phyloP scores from a whole-genome alignment of 148 eudicot species.

The Chenopodium formosanum region DNA sequence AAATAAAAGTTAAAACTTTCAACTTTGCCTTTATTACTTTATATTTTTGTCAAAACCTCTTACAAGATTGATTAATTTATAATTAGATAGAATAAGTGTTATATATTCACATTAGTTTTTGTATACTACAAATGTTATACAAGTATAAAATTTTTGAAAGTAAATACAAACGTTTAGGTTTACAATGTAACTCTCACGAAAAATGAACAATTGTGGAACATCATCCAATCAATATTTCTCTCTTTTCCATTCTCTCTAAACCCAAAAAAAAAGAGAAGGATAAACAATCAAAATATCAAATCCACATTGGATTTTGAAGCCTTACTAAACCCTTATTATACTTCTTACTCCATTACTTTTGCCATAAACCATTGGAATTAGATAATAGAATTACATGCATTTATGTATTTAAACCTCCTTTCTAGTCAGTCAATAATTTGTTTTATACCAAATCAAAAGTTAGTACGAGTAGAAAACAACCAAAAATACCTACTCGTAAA shows the following conservation, averaged over 20 bases:
- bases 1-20: too few relatives aligned
- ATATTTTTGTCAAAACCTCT: too few relatives aligned
- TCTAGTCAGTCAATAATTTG: constrained; percentile 15
- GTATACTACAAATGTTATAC: too few relatives aligned
- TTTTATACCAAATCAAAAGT: not conserved
- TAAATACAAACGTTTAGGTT: too few relatives aligned
- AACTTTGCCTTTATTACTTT: too few relatives aligned
- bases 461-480: not conserved
- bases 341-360: not conserved
- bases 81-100: too few relatives aligned
- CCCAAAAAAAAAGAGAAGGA: not conserved
- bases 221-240: not conserved
- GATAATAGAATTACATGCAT: not conserved
- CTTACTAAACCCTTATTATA: constrained; percentile 3
- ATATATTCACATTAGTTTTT: too few relatives aligned
- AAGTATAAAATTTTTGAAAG: too few relatives aligned
- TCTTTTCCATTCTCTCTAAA: not conserved
- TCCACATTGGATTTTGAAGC: constrained; percentile 36
- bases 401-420: constrained; percentile 12
- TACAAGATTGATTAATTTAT: too few relatives aligned
- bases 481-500: not conserved
- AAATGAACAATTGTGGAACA: not conserved
- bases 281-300: not conserved
- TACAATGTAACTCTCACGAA: too few relatives aligned
- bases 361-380: constrained; percentile 1